Percentiles rank a stretch among this genome's conserved stretches.
These are phyloP conservation scores for Globisporangium cederbergense DNA, from an alignment of 352 stramenopile genomes.

Conservation along the genomic window DNA sequence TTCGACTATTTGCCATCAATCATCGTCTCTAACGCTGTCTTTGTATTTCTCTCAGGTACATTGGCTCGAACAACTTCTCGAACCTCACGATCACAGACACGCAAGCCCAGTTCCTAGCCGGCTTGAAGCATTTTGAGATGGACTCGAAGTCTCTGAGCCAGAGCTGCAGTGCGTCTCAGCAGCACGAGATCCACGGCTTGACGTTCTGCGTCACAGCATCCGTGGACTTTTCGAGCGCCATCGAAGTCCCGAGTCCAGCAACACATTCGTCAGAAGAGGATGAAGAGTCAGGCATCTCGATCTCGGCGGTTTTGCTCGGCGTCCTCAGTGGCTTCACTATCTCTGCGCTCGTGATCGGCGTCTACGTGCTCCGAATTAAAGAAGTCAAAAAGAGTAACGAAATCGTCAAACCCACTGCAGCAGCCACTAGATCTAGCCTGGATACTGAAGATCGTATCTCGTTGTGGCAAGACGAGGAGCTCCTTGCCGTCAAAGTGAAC, in stretches of 20 bases:
- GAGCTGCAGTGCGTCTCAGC: constrained; percentile 4
- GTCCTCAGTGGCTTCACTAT: background rate
- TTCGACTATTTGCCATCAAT: background rate
- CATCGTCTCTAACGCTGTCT: background rate
- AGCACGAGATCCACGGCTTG: constrained; percentile 1
- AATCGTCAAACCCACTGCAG: background rate
- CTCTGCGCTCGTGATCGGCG: background rate
- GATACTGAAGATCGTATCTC: background rate
- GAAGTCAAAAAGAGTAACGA: background rate
- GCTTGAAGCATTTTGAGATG: background rate
- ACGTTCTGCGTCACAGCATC: constrained; percentile 6
- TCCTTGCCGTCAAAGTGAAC: constrained; percentile 30
- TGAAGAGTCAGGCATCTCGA: background rate
- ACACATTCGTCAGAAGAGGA: background rate
- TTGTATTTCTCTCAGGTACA: background rate
- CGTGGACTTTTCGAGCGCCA: background rate
- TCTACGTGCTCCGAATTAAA: background rate
- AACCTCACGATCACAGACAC: constrained; percentile 9
- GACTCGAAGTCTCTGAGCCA: background rate
- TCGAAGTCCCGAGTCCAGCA: background rate
- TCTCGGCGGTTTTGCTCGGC: background rate
- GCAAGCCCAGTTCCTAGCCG: constrained; percentile 11
- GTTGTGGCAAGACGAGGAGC: background rate
- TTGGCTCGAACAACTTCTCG: background rate
- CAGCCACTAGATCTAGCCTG: background rate